Conservation (phyloP, 306 rosid species). For the Quercus mongolica region DNA sequence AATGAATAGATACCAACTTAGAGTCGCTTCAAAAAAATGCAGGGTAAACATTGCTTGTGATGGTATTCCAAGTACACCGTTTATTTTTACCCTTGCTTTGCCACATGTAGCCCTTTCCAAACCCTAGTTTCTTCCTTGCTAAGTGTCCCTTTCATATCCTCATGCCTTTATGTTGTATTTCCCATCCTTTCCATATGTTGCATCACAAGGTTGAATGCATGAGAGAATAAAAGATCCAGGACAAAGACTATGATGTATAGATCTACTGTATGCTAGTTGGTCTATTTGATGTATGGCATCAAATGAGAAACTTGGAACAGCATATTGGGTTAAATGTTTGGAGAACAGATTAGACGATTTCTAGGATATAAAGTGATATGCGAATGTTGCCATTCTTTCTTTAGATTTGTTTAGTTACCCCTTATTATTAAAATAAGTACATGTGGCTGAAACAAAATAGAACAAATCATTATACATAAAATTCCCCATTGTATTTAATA, state of each 20-base stretch:
- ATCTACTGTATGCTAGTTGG: not conserved
- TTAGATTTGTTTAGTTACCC: not conserved
- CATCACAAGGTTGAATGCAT: not conserved
- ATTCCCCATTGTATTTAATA: not conserved
- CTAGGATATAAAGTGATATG: not conserved
- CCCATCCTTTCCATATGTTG: not conserved
- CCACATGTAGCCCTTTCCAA: not conserved
- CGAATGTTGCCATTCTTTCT: not conserved
- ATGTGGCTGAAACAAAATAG: not conserved
- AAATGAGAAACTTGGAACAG: not conserved
- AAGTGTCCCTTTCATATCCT: not conserved
- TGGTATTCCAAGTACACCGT: not conserved
- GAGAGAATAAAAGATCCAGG: not conserved
- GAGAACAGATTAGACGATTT: not conserved
- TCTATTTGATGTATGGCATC: not conserved
- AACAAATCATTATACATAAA: not conserved
- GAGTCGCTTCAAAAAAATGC: not conserved
- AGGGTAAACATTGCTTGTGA: not conserved
- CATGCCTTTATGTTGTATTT: not conserved
- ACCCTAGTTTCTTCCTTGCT: not conserved
- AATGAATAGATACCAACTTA: not conserved
- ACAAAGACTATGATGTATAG: not conserved
- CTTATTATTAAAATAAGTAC: not conserved
- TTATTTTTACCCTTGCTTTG: not conserved
- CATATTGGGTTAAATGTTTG: not conserved